Percentiles rank a stretch among this genome's conserved stretches.
Conservation (phyloP, 2,329 filamentous ascomycete species). For the Trichophyton verrucosum region DNA sequence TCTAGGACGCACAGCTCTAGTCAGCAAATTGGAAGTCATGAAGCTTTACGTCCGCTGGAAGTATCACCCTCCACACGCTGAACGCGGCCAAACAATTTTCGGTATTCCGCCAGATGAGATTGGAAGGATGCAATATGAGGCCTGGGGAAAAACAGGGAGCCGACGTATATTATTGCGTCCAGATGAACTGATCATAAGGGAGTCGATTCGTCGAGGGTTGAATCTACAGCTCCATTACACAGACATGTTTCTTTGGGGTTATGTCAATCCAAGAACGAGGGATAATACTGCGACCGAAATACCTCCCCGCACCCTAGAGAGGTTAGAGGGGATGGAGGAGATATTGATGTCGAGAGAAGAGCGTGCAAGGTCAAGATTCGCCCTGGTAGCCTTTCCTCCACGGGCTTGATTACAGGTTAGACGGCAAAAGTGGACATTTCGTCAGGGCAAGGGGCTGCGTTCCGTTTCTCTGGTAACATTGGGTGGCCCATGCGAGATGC, state of each 20-base stretch:
- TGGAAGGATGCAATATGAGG: slow-evolving; percentile 35
- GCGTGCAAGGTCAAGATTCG: neutral
- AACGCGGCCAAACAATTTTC: slow-evolving; percentile 29
- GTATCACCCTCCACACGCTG: slow-evolving; percentile 26
- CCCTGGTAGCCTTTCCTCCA: slow-evolving; percentile 3
- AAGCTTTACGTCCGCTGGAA: slow-evolving; percentile 48
- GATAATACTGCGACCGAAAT: slow-evolving; percentile 41
- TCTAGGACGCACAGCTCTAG: slow-evolving; percentile 45
- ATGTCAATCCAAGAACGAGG: slow-evolving; percentile 43
- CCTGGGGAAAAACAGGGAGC: slow-evolving; percentile 25
- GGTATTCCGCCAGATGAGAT: slow-evolving; percentile 43
- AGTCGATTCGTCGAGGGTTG: slow-evolving; percentile 43
- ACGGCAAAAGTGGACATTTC: neutral
- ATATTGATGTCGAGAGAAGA: slow-evolving; percentile 6
- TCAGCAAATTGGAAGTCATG: slow-evolving; percentile 41
- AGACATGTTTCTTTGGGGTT: slow-evolving; percentile 52
- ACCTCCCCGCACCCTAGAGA: slow-evolving; percentile 43
- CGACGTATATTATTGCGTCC: slow-evolving; percentile 39
- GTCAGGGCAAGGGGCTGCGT: neutral
- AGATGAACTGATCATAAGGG: slow-evolving; percentile 48
- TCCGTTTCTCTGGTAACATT: neutral
- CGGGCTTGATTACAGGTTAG: neutral
- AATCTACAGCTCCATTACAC: slow-evolving; percentile 42
- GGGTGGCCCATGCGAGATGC: too few species aligned
- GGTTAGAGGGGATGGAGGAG: slow-evolving; percentile 14